Base-by-base conservation (phyloP, 2,329 filamentous ascomycete genomes). In the Teratosphaeria nubilosa region DNA sequence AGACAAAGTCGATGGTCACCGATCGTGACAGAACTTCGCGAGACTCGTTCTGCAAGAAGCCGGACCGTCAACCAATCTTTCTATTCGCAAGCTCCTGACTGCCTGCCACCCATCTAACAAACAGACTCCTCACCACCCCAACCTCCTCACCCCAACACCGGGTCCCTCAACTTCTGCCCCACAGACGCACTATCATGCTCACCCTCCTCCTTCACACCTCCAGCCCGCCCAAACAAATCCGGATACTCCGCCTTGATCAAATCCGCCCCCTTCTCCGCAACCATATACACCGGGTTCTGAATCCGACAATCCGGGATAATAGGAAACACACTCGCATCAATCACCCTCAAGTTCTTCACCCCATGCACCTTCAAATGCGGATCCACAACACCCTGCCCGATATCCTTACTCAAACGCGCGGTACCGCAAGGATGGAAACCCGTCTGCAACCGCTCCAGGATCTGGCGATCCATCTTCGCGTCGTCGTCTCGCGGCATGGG, bases 401-500 rank as follows among this genome's bases (percentile, higher is more conserved):
- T 71, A 27, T 70, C 72, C 11, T 72, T 73, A 9, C 74, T 73
- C 13, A 41, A 11, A 5, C 34, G 34, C 34, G 34, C 16, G 10
- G 34, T 41, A n/a, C 34, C 34, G 20, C 72, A 70, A 10, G 73
- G 64, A 66, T 78, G 76, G 64, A 75, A 78, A 58, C 70, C 65
- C 9, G 68, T 71, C 51, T 66, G 32, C 69, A 64, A 31, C 67
- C 64, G 16, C 63, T 61, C 14, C 65, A 61, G 64, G 66, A 50
- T 70, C 62, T 5, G 67, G 53, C 6, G 63, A 56, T 53, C 68
- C 65, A 51, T 69, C 65, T 31, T 66, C 63, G 13, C 56, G 65
- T 41, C 66, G 61, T 50, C 70, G 61, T 25, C 63, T 65, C 3
- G 58, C 57, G 45, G 64, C 57, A 34, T 64, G 58, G 14, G 65